Conservation (phyloP, 257 asterid genomes). For the Rehmannia glutinosa region DNA sequence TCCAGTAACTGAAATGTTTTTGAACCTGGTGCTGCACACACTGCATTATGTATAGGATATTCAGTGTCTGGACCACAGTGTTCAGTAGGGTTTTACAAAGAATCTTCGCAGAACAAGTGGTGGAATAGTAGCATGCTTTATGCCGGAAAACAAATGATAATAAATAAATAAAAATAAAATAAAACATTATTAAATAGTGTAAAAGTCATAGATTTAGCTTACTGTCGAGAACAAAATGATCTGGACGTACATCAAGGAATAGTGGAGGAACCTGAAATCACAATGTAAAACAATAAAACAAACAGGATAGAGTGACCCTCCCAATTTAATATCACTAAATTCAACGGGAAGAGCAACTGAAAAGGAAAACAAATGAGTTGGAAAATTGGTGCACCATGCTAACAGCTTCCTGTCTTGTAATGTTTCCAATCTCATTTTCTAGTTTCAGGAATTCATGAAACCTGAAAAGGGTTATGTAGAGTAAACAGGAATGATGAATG, state of each 20-base stretch:
- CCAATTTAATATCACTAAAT: not conserved
- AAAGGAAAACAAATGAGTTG: constrained; percentile 4
- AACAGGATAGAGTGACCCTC: not conserved
- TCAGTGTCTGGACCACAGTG: constrained; percentile 12
- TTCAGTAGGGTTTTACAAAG: not conserved
- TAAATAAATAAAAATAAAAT: too few species aligned
- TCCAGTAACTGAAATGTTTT: constrained; percentile 97
- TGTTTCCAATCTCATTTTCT: constrained; percentile 94
- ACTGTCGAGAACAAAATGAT: constrained; percentile 97
- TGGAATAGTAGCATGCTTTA: constrained; percentile 8
- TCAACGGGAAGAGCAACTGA: constrained; percentile 2
- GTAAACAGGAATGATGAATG: constrained; percentile 7
- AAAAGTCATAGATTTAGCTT: constrained; percentile 37
- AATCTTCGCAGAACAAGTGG: not conserved
- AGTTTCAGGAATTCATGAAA: constrained; percentile 92
- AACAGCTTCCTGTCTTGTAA: constrained; percentile 96
- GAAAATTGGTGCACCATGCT: constrained; percentile 76
- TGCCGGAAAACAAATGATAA: not conserved
- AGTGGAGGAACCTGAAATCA: constrained; percentile 94
- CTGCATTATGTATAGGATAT: constrained; percentile 48
- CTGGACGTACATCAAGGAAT: constrained; percentile 85
- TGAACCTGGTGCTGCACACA: constrained; percentile 99
- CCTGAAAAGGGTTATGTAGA: constrained; percentile 44
- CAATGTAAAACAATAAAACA: constrained; percentile 17
- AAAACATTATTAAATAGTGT: not conserved